Percentiles rank a stretch among this genome's conserved stretches.
Conservation (phyloP, 208 protist genomes). For the Leishmania lainsoni region DNA sequence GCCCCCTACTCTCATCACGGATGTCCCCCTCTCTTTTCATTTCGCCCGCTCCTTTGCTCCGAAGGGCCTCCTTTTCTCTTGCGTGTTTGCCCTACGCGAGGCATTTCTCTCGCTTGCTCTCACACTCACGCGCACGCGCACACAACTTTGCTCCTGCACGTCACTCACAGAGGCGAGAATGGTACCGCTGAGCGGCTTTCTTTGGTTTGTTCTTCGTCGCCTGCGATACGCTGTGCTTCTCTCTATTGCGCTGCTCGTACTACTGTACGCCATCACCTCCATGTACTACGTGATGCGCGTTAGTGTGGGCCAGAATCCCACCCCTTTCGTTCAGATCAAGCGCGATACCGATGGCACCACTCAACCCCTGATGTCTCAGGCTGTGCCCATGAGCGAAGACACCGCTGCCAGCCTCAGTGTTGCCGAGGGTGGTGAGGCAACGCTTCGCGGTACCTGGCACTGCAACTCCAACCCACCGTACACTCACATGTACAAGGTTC, state of each 20-base stretch:
- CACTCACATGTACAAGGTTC: slow-evolving; percentile 7
- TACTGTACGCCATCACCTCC: slow-evolving; percentile 13
- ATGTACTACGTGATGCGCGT: slow-evolving; percentile 36
- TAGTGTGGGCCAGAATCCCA: slow-evolving; percentile 10
- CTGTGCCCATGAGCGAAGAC: background rate
- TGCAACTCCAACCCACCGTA: background rate
- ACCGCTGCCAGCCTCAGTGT: background rate
- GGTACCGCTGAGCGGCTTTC: background rate
- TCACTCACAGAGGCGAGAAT: background rate
- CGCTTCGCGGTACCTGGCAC: background rate
- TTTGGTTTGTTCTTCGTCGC: slow-evolving; percentile 22
- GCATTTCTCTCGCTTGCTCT: background rate
- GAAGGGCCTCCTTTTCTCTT: too few species aligned
- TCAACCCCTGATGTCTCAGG: background rate
- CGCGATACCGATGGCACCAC: background rate
- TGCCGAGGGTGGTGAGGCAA: background rate
- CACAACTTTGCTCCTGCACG: too few species aligned
- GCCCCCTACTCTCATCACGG: background rate
- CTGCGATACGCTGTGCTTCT: slow-evolving; percentile 9
- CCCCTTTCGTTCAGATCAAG: background rate
- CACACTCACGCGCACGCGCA: too few species aligned
- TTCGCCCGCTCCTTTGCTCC: too few species aligned
- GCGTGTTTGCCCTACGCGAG: too few species aligned
- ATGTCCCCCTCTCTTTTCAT: too few species aligned
- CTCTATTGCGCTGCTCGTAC: slow-evolving; percentile 11